Percentiles rank a stretch among this genome's conserved stretches.
phyloP scores from a whole-genome alignment of 2,329 filamentous ascomycete species.

The Aspergillus fijiensis region DNA sequence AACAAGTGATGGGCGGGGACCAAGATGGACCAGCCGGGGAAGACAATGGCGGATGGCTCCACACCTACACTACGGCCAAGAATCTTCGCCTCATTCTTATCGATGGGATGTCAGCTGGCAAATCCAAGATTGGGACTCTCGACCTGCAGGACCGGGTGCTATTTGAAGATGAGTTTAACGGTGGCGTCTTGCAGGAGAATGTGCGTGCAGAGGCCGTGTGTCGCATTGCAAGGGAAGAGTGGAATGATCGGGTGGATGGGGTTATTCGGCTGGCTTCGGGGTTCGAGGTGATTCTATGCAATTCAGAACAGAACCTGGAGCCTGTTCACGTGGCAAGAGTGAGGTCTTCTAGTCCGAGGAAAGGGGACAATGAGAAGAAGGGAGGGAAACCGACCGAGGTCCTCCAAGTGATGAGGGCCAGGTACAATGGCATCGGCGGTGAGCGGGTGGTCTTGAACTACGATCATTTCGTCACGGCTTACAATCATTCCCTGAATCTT shows the following conservation, averaged over 20 bases:
- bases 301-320: neutral
- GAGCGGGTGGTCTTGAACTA: neutral
- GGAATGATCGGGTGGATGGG: conserved; percentile 1
- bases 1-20: neutral
- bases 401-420: neutral
- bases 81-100: neutral
- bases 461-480: neutral
- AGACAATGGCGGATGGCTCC: neutral
- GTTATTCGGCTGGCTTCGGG: neutral
- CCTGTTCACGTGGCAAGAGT: neutral
- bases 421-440: neutral
- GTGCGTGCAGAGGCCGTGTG: neutral
- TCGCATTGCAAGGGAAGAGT: neutral
- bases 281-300: neutral
- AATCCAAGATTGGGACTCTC: neutral
- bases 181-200: neutral
- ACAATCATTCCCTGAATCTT: neutral
- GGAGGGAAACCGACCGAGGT: neutral
- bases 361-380: neutral
- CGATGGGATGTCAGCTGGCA: neutral
- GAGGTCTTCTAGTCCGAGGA: neutral
- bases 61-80: neutral
- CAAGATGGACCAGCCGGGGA: too few relatives aligned
- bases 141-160: neutral
- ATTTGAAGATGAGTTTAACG: neutral